Percentiles rank a stretch among this genome's conserved stretches.
Evolutionary conservation across 345 rosid genomes (phyloP).

Genomic region (Gossypium herbaceum): DNA sequence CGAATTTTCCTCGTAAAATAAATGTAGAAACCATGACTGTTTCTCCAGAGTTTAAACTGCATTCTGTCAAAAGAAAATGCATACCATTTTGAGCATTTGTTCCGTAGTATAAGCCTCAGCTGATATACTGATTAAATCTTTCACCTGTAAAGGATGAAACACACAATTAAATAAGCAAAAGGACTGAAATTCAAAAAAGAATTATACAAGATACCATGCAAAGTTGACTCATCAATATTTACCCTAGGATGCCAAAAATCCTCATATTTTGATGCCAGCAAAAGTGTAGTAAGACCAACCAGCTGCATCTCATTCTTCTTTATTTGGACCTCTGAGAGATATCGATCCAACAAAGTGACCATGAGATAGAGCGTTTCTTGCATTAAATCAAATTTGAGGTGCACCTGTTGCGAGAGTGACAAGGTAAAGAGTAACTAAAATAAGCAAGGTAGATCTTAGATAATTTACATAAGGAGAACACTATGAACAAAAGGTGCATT

Average conservation of each 20-base stretch:
- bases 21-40: not conserved
- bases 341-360: conserved; percentile 66
- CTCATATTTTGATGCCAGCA: conserved; percentile 92
- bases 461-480: not conserved
- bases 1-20: not conserved
- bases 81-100: conserved; percentile 76
- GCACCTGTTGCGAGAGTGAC: conserved; percentile 53
- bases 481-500: conserved; percentile 6
- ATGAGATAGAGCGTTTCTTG: conserved; percentile 89
- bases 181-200: not conserved
- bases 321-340: conserved; percentile 71
- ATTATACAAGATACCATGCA: not conserved
- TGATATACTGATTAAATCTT: conserved; percentile 79
- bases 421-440: conserved; percentile 13
- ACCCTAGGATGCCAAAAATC: conserved; percentile 99
- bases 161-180: conserved; percentile 4
- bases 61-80: conserved; percentile 3
- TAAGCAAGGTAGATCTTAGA: conserved; percentile 18
- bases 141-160: conserved; percentile 48
- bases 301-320: conserved; percentile 81
- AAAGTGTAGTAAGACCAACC: conserved; percentile 80
- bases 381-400: conserved; percentile 81
- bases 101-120: conserved; percentile 78
- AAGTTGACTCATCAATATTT: conserved; percentile 12
- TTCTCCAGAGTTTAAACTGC: not conserved